Evolutionary conservation across 1,284 basidiomycete species (phyloP).

Genomic region (Melanopsichium pennsylvanicum): DNA sequence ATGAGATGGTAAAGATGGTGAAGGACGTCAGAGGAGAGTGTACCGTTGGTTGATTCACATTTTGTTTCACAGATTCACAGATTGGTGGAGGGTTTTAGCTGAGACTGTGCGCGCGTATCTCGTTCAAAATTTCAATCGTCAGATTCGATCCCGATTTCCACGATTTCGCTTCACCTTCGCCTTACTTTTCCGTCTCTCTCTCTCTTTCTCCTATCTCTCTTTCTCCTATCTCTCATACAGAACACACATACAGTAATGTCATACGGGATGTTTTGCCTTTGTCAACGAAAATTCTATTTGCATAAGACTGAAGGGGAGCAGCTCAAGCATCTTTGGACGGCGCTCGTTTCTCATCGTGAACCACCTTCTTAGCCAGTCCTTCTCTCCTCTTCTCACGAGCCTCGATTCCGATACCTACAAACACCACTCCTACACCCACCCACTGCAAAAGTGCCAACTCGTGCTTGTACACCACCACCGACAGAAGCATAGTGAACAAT

Average conservation of each 20-base stretch:
- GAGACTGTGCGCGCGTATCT: conserved; percentile 4
- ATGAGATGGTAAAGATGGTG: not conserved
- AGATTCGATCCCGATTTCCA: conserved; percentile 1
- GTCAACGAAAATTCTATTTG: too few species aligned
- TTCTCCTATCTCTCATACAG: not conserved
- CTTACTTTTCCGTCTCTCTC: too few species aligned
- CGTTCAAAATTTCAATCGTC: not conserved
- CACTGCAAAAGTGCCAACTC: conserved; percentile 84
- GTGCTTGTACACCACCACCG: conserved; percentile 91
- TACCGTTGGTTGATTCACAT: too few species aligned
- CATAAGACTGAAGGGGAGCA: too few species aligned
- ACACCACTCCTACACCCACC: conserved; percentile 87
- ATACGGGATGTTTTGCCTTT: too few species aligned
- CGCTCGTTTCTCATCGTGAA: conserved; percentile 29
- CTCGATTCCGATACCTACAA: conserved; percentile 90
- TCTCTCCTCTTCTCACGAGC: conserved; percentile 71
- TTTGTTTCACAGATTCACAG: too few species aligned
- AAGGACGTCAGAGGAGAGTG: too few species aligned
- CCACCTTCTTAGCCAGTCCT: conserved; percentile 41
- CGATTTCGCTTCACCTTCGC: too few species aligned
- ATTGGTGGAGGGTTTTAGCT: not conserved
- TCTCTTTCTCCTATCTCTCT: not conserved
- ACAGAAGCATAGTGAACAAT: conserved; percentile 96
- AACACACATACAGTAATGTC: too few species aligned
- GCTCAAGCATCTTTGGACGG: conserved; percentile 43